phyloP scores from a whole-genome alignment of 768 basidiomycete genomes.

The Pleurotus tuber-regium region DNA sequence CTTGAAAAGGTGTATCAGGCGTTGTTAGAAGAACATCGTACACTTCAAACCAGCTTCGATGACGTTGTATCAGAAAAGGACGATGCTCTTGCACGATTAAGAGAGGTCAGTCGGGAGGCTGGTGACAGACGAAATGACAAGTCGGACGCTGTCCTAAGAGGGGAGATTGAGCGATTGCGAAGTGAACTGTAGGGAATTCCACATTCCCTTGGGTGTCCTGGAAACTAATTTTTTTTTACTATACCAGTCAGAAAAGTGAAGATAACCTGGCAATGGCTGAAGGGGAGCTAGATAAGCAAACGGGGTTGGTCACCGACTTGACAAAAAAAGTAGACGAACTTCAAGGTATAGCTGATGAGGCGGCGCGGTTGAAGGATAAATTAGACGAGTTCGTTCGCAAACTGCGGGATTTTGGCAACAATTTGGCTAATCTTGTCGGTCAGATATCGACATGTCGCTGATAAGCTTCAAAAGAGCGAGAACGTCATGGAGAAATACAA shows the following conservation, averaged over 20 bases:
- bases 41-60: conserved; percentile 73
- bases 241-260: conserved; percentile 85
- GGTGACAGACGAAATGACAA: conserved; percentile 66
- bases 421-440: conserved; percentile 4
- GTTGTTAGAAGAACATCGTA: conserved; percentile 72
- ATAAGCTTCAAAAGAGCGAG: conserved; percentile 90
- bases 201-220: not conserved
- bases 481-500: conserved; percentile 99
- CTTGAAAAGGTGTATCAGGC: conserved; percentile 78
- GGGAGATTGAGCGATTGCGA: conserved; percentile 80
- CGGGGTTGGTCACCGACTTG: conserved; percentile 62
- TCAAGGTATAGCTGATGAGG: conserved; percentile 73
- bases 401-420: not conserved
- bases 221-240: conserved; percentile 26
- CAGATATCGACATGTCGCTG: conserved; percentile 90
- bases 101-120: conserved; percentile 55
- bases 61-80: conserved; percentile 78
- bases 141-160: conserved; percentile 71
- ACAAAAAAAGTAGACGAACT: conserved; percentile 81
- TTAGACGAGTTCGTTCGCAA: conserved; percentile 77
- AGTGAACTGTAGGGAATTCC: conserved; percentile 71
- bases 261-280: conserved; percentile 85
- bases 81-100: conserved; percentile 63
- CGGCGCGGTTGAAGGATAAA: conserved; percentile 82
- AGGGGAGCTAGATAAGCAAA: conserved; percentile 80